Evolutionary conservation across 768 basidiomycete genomes (phyloP).

Genomic region (Boletus subcaerulescens): DNA sequence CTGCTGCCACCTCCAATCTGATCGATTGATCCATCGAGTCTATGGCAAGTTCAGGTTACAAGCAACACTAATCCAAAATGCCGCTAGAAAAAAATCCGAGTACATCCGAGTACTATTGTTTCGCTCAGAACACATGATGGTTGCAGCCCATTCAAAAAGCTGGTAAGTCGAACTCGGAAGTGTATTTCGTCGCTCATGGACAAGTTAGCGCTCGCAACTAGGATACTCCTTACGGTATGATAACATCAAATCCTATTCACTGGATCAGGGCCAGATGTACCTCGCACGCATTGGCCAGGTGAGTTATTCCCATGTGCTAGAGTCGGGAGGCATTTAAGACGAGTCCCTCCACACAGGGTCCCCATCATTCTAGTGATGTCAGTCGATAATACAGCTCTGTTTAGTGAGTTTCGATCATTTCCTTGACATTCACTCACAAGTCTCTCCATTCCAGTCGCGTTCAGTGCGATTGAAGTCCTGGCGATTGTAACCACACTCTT

Average conservation of each 20-base stretch:
- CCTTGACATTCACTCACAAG: background rate
- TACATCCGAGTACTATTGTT: too few species aligned
- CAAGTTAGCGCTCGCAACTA: too few species aligned
- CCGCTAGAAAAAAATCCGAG: too few species aligned
- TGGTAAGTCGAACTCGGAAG: too few species aligned
- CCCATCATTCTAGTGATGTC: background rate
- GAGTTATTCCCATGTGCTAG: background rate
- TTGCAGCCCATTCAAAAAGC: too few species aligned
- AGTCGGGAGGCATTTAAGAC: background rate
- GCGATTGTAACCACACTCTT: constrained; percentile 8
- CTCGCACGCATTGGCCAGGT: background rate
- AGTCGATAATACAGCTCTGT: background rate
- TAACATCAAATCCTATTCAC: background rate
- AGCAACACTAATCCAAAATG: too few species aligned
- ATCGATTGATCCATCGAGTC: too few species aligned
- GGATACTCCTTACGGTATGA: too few species aligned
- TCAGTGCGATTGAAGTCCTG: constrained; percentile 1
- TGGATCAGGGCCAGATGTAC: background rate
- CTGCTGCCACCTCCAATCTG: too few species aligned
- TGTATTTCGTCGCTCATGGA: too few species aligned
- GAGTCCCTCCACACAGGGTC: background rate
- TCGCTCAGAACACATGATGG: too few species aligned
- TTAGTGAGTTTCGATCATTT: background rate
- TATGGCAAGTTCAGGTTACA: too few species aligned
- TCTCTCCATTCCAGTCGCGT: background rate